Evolutionary conservation across 2,329 filamentous ascomycete species (phyloP), one percentile per base, ranked within the genome.

Genomic region (Phialophora macrospora): DNA sequence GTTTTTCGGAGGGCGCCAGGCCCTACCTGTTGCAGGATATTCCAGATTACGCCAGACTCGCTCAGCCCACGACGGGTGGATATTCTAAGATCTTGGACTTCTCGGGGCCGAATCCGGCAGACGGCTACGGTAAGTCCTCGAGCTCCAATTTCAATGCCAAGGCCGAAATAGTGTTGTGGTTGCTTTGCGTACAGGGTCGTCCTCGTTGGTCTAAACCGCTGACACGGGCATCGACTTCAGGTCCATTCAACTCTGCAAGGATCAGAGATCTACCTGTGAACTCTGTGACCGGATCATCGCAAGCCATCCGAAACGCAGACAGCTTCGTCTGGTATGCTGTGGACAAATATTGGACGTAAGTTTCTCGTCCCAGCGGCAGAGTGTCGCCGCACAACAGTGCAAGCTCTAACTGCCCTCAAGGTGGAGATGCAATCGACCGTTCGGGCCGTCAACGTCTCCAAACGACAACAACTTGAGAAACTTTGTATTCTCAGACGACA

Each of bases 321-420:
- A 63, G 46, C 28, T 63, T 51, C 17, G 44, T 57, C 34, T 63
- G 54, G 38, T 63, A 49, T 58, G 61, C 61, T 3, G n/a, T 63
- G 28, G 20, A 26, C 4, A 63, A 58, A 20, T 63, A 63, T 30
- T 63, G 61, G 61, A n/a, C 54, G 51, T 55, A 30, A 55, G 51
- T 55, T 38, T 55, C 28, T 30, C 24, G n/a, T 20, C 49, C 17
- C 5, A 7, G 44, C 17, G 1, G 44, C 14, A 3, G 17, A 1
- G 1, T 32, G 30, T 32, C 30, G 32, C 32, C 9, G 11, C 9
- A 34, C 11, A 11, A 28, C 28, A 48, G 4, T 20, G 46, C 4
- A 49, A 11, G 20, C 6, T 12, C 28, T 55, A 30, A 28, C 51
- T 30, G 14, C 7, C 9, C 17, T 55, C 51, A 32, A 55, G 51